Conservation (phyloP, 129 eudicot species). For the Chrysanthemum seticuspe region DNA sequence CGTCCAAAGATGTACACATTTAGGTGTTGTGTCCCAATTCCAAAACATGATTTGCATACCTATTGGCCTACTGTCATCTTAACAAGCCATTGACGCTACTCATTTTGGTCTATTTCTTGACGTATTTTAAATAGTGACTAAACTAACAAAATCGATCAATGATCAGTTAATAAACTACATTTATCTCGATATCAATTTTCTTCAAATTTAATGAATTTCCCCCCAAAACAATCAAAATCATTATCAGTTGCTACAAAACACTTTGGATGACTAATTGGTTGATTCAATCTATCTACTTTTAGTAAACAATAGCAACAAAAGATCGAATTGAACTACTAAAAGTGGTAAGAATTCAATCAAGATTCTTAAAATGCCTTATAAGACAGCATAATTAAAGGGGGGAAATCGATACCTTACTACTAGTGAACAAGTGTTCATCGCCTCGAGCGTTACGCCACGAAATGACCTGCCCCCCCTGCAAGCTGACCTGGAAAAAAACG, state of each 20-base stretch:
- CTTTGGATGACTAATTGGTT: too few relatives aligned
- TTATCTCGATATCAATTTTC: neutral
- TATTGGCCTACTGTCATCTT: neutral
- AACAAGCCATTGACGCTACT: neutral
- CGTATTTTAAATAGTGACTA: slow-evolving; percentile 12
- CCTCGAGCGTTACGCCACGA: slow-evolving; percentile 82
- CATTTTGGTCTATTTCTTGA: neutral
- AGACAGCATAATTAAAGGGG: neutral
- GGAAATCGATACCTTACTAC: slow-evolving; percentile 55
- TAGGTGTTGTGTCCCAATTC: neutral
- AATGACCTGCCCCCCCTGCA: slow-evolving; percentile 86
- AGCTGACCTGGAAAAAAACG: slow-evolving; percentile 67
- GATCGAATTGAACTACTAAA: slow-evolving; percentile 4
- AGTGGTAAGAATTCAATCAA: slow-evolving; percentile 18
- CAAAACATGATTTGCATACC: slow-evolving; percentile 3
- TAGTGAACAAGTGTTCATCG: slow-evolving; percentile 79
- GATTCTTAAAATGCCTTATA: neutral
- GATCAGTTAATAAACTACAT: neutral
- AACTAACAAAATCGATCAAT: too few relatives aligned
- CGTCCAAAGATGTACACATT: slow-evolving; percentile 1
- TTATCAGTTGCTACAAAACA: neutral
- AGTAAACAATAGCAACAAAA: neutral
- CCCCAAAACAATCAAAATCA: neutral
- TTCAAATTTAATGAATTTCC: neutral
- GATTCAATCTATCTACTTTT: neutral